phyloP scores from a whole-genome alignment of 2,329 filamentous ascomycete genomes.

The Tothia fuscella region DNA sequence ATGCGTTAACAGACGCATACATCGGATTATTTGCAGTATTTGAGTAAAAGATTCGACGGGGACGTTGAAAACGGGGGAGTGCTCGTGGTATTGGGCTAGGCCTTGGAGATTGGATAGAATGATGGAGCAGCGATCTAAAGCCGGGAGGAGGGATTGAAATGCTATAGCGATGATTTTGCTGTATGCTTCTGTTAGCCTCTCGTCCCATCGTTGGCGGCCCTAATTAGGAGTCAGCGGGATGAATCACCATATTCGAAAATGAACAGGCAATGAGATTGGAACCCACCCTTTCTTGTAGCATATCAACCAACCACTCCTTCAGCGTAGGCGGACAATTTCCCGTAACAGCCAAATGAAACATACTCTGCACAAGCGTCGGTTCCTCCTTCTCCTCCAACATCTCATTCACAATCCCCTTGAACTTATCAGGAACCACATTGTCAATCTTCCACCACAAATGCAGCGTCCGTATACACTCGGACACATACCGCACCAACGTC shows the following conservation, averaged over 20 bases:
- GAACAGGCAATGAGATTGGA: background rate
- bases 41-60: constrained; percentile 26
- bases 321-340: constrained; percentile 66
- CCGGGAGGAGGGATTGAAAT: constrained; percentile 81
- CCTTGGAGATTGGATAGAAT: constrained; percentile 74
- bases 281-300: constrained; percentile 63
- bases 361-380: constrained; percentile 58
- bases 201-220: constrained; percentile 94
- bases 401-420: constrained; percentile 64
- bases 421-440: constrained; percentile 65
- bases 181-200: constrained; percentile 66
- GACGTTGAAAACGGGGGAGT: constrained; percentile 47
- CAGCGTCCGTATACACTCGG: constrained; percentile 69
- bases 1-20: constrained; percentile 63
- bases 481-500: constrained; percentile 74
- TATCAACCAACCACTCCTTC: constrained; percentile 80
- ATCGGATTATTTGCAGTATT: constrained; percentile 56
- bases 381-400: constrained; percentile 55
- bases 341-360: constrained; percentile 76
- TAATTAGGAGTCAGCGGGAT: constrained; percentile 30
- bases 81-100: constrained; percentile 66
- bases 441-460: constrained; percentile 72
- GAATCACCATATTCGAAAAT: background rate
- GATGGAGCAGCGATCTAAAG: constrained; percentile 69
- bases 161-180: constrained; percentile 64